Evolutionary conservation across 768 basidiomycete species (phyloP).

Genomic region (Macrolepiota dolichaula): DNA sequence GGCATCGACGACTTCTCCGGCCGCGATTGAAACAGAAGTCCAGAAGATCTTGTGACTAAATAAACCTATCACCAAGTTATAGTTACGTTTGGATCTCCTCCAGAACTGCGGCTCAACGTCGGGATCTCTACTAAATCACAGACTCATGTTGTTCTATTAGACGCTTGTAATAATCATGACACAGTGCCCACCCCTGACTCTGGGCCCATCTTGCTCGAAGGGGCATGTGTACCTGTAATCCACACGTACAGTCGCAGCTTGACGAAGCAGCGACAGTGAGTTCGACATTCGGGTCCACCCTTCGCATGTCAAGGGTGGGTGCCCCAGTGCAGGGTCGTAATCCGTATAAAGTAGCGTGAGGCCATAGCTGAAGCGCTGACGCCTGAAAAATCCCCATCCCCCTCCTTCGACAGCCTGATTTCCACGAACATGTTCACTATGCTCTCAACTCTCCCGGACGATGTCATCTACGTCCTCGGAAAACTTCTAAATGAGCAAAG

Average conservation of each 20-base stretch:
- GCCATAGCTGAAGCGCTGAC: neutral
- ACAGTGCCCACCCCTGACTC: neutral
- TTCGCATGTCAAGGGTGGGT: neutral
- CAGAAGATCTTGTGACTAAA: slow-evolving; percentile 41
- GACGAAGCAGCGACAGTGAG: neutral
- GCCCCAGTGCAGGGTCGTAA: neutral
- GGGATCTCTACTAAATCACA: neutral
- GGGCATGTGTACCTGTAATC: neutral
- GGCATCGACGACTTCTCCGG: slow-evolving; percentile 73
- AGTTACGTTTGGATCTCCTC: no score
- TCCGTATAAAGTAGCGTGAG: neutral
- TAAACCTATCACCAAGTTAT: neutral
- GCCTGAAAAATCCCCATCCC: no score
- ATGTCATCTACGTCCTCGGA: slow-evolving; percentile 3
- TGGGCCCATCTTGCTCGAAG: neutral
- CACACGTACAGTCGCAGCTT: neutral
- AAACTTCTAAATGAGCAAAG: neutral
- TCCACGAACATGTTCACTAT: neutral
- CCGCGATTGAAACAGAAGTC: slow-evolving; percentile 58
- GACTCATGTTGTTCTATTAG: no score
- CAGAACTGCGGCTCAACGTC: neutral
- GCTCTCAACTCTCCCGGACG: neutral
- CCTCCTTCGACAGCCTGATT: neutral
- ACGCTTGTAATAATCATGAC: neutral
- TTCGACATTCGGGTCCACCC: neutral